A percentile compares a stretch with the other conserved stretches of the same genome.
phyloP scores from a whole-genome alignment of 2,329 filamentous ascomycete species.

The Nothophaeocryptopus gaeumannii region DNA sequence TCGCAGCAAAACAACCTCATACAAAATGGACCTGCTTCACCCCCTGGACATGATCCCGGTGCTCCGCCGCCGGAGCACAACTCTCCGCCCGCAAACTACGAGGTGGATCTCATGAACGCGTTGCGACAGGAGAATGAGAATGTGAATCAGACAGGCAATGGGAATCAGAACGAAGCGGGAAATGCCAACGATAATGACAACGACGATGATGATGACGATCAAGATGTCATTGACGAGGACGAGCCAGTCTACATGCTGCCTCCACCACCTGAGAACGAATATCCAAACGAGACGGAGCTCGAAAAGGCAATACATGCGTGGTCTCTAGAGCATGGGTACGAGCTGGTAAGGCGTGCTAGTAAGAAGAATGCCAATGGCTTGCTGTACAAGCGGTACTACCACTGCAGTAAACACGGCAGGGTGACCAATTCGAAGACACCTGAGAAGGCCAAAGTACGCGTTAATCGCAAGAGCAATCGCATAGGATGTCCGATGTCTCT shows the following conservation, averaged over 20 bases:
- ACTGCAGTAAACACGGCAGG: conserved; percentile 35
- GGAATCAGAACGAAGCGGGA: conserved; percentile 6
- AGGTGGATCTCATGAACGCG: conserved; percentile 27
- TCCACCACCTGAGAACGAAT: conserved; percentile 32
- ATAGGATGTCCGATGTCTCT: conserved; percentile 35
- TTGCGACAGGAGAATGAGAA: conserved; percentile 19
- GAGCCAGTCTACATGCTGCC: conserved; percentile 33
- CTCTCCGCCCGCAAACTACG: conserved; percentile 22
- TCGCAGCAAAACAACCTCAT: conserved; percentile 10
- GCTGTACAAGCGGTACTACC: conserved; percentile 36
- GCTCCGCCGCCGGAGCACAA: conserved; percentile 27
- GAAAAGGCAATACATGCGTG: conserved; percentile 34
- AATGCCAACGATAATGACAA: conserved; percentile 17
- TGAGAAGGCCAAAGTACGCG: conserved; percentile 25
- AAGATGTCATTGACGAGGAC: conserved; percentile 21
- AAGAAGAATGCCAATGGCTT: conserved; percentile 35
- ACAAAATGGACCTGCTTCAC: conserved; percentile 12
- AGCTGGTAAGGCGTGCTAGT: conserved; percentile 33
- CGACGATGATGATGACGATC: conserved; percentile 27
- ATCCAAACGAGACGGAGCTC: conserved; percentile 27
- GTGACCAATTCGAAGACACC: conserved; percentile 25
- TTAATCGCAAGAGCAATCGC: conserved; percentile 31
- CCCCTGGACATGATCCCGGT: conserved; percentile 26
- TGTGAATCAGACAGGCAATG: background rate
- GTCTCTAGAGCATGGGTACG: conserved; percentile 35